phyloP scores from a whole-genome alignment of 345 rosid genomes.

The Corymbia maculata region DNA sequence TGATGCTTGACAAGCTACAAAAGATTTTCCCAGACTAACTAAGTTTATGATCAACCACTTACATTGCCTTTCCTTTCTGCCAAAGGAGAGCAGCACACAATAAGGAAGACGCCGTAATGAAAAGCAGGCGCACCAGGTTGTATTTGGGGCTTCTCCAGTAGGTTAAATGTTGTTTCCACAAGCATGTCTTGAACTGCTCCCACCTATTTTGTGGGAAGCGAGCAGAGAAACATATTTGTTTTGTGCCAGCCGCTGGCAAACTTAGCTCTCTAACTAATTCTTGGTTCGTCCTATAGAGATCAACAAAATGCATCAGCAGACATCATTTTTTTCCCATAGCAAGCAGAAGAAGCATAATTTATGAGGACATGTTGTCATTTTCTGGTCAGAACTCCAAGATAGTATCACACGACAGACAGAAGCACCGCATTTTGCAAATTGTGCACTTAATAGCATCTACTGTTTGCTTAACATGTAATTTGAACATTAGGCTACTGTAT shows the following conservation, averaged over 20 bases:
- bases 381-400: too few species aligned
- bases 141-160: slow-evolving; percentile 31
- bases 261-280: slow-evolving; percentile 9
- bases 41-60: neutral
- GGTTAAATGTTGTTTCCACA: slow-evolving; percentile 20
- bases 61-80: slow-evolving; percentile 43
- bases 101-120: slow-evolving; percentile 9
- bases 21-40: too few species aligned
- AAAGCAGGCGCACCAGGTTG: slow-evolving; percentile 25
- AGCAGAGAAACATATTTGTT: slow-evolving; percentile 8
- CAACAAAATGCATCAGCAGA: neutral
- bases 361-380: too few species aligned
- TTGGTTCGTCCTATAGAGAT: slow-evolving; percentile 4
- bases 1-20: neutral
- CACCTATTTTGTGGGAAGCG: slow-evolving; percentile 10
- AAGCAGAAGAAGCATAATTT: too few species aligned
- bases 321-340: neutral
- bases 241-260: slow-evolving; percentile 4
- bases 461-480: neutral
- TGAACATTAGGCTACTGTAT: neutral
- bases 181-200: slow-evolving; percentile 27
- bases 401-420: too few species aligned
- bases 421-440: too few species aligned
- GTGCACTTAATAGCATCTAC: too few species aligned
- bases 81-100: slow-evolving; percentile 36